Evolutionary conservation across 495 filamentous ascomycete species (phyloP).

Genomic region (Talaromyces wortmannii): DNA sequence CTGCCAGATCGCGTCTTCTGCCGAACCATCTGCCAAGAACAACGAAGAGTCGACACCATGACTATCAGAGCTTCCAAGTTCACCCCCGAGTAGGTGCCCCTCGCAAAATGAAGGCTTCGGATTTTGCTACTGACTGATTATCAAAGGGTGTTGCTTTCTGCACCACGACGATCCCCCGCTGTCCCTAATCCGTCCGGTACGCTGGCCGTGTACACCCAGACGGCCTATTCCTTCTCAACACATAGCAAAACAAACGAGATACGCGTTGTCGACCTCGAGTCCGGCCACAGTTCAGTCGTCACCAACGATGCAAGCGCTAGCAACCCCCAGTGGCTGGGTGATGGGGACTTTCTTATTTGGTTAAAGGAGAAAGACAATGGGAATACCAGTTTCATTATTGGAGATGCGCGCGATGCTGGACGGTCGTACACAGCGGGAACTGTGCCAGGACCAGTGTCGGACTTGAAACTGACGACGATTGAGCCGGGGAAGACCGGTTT

Average conservation of each 20-base stretch:
- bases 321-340: conserved; percentile 71
- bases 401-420: conserved; percentile 46
- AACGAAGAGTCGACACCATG: conserved; percentile 32
- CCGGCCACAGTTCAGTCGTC: conserved; percentile 58
- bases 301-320: conserved; percentile 56
- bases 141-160: conserved; percentile 64
- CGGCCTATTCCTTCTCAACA: conserved; percentile 75
- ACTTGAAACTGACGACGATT: conserved; percentile 63
- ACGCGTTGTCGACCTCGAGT: conserved; percentile 63
- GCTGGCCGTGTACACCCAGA: conserved; percentile 63
- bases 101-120: background rate
- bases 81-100: conserved; percentile 52
- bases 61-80: conserved; percentile 63
- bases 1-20: no score
- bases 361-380: conserved; percentile 60
- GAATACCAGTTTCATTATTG: conserved; percentile 56
- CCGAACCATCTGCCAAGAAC: no score
- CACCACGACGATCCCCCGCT: conserved; percentile 72
- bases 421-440: conserved; percentile 54
- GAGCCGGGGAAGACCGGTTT: conserved; percentile 61
- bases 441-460: conserved; percentile 62
- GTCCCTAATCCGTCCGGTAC: conserved; percentile 67
- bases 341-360: conserved; percentile 57
- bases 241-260: conserved; percentile 73
- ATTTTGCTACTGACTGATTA: conserved; percentile 3